Base-by-base conservation (phyloP, 352 stramenopile species). In the Phytophthora pinifolia region DNA sequence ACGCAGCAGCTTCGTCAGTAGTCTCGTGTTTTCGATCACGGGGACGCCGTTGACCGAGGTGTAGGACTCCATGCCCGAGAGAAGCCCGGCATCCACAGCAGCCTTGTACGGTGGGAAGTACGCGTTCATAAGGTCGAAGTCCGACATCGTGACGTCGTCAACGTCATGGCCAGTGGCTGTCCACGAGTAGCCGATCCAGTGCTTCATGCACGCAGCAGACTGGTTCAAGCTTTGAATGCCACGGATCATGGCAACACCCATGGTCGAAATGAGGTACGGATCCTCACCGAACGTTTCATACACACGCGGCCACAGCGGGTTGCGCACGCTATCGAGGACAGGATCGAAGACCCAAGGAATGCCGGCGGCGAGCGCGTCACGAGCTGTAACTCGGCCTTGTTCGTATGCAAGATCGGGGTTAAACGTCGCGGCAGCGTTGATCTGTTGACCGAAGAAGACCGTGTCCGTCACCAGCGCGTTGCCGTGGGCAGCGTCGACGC, bases 391-490 rank as follows among this genome's bases (percentile, higher is more conserved):
- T 6, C 33, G 46, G 34, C 32, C 46, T 32, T 54, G 46, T 9
- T 54, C 46, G 22, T 54, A 45, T 9, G 25, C 34, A 36, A 45
- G 32, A n/a, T 45, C 46, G 6, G 46, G 46, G 20, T 54, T 54
- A 14, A 44, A 54, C 3, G 46, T 54, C 9, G 46, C 46, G 29
- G 46, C 46, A 36, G 35, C 22, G 34, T 54, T 54, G 13, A 54
- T 54, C 34, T 54, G 34, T 14, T 54, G 46, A 9, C 46, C 46
- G 15, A 54, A 54, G 46, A 25, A 87, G 30, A 83, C 68, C 0
- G 68, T 74, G 35, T 83, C 47, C 1, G 74, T 74, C 25, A 90
- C 81, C 7, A 67, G 67, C 6, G 75, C 71, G 12, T 84, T 83
- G 30, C 92, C 86, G 52, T 94, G 79, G 6, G 10, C 87, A 76